Conservation (phyloP, 192 early-diverging fungal genomes). For the Spizellomyces sp. region DNA sequence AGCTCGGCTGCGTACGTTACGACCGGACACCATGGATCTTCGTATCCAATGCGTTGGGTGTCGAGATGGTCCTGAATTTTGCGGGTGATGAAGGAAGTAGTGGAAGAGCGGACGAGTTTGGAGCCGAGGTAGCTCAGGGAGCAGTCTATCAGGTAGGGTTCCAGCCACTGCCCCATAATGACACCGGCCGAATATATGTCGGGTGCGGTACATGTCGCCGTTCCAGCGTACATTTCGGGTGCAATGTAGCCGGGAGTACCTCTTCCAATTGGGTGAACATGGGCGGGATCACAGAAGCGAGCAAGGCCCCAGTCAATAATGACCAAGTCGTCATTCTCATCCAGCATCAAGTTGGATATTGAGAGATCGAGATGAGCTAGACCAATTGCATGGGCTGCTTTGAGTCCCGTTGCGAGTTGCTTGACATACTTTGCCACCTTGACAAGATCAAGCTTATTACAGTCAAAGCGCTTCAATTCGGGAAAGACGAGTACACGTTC, state of each 20-base stretch:
- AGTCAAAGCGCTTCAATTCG: not conserved
- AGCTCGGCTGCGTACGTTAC: constrained; percentile 67
- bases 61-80: constrained; percentile 40
- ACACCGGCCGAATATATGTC: constrained; percentile 75
- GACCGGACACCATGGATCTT: constrained; percentile 43
- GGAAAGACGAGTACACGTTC: constrained; percentile 37
- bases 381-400: constrained; percentile 59
- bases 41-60: not conserved
- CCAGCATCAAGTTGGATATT: constrained; percentile 41
- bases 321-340: constrained; percentile 41
- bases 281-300: constrained; percentile 34
- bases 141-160: constrained; percentile 66
- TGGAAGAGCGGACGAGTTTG: constrained; percentile 63
- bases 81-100: constrained; percentile 63
- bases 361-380: constrained; percentile 75
- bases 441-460: constrained; percentile 12
- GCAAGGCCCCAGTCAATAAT: constrained; percentile 81
- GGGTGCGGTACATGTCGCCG: constrained; percentile 44
- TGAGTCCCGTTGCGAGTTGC: constrained; percentile 12
- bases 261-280: constrained; percentile 54
- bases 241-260: constrained; percentile 79
- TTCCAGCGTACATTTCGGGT: constrained; percentile 30
- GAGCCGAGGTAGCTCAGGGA: constrained; percentile 71
- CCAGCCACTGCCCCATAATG: constrained; percentile 73
- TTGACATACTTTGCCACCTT: constrained; percentile 2